Evolutionary conservation across 1,139 yeast genomes (phyloP).

Genomic region (Pichia sp.): DNA sequence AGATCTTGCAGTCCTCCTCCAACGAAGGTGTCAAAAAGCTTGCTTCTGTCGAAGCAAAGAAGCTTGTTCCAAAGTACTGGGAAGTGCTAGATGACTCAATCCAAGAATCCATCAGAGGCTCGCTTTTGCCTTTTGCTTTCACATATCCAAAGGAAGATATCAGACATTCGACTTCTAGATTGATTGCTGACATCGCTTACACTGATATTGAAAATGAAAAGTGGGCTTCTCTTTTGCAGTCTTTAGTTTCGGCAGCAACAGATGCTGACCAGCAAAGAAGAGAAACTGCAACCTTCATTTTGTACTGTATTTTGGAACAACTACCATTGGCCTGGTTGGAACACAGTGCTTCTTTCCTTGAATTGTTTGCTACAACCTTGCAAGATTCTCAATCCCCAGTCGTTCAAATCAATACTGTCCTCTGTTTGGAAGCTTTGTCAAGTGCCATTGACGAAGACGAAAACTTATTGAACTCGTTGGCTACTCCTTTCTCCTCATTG

Average conservation of each 20-base stretch:
- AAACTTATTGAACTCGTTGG: constrained; percentile 42
- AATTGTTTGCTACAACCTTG: constrained; percentile 64
- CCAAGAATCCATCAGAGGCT: constrained; percentile 58
- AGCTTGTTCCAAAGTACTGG: constrained; percentile 76
- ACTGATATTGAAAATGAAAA: constrained; percentile 59
- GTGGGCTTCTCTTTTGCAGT: constrained; percentile 79
- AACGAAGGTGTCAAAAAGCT: constrained; percentile 68
- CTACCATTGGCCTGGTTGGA: constrained; percentile 60
- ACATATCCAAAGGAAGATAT: constrained; percentile 61
- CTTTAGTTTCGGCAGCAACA: constrained; percentile 66
- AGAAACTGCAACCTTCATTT: constrained; percentile 80
- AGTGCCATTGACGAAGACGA: constrained; percentile 55
- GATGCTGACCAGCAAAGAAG: constrained; percentile 58
- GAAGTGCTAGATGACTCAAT: constrained; percentile 47
- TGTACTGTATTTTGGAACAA: constrained; percentile 74
- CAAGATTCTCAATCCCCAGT: constrained; percentile 63
- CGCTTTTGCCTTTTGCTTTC: constrained; percentile 68
- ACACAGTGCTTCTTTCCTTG: constrained; percentile 63
- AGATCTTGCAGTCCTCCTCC: constrained; percentile 65
- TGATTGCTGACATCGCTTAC: constrained; percentile 80
- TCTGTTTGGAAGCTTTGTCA: constrained; percentile 76
- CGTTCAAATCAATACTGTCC: constrained; percentile 77
- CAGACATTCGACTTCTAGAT: constrained; percentile 86
- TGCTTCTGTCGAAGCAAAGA: constrained; percentile 94
- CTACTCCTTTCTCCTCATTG: constrained; percentile 57